phyloP scores from a whole-genome alignment of 2,329 filamentous ascomycete genomes.

The Paecilomyces formosus region DNA sequence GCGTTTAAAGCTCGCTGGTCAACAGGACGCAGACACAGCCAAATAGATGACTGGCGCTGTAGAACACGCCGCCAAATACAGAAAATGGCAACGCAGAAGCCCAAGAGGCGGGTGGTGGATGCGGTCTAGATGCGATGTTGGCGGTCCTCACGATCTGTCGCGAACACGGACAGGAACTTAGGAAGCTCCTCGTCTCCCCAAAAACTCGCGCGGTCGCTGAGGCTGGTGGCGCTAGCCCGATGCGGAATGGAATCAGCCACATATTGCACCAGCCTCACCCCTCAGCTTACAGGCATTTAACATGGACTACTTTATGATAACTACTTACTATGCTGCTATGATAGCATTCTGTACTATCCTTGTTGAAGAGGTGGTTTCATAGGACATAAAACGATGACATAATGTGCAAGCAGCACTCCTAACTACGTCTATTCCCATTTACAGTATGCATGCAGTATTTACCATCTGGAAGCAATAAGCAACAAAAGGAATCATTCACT shows the following conservation, averaged over 20 bases:
- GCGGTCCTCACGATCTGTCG: slow-evolving; percentile 5
- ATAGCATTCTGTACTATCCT: not conserved
- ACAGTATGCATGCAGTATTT: not conserved
- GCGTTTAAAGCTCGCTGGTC: slow-evolving; percentile 4
- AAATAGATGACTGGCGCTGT: not conserved
- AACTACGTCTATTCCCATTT: not conserved
- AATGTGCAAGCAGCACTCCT: not conserved
- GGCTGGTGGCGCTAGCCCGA: slow-evolving; percentile 6
- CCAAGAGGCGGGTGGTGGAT: slow-evolving; percentile 3
- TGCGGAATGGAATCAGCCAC: not conserved
- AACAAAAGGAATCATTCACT: not conserved
- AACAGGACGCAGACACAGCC: slow-evolving; percentile 3
- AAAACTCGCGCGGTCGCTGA: slow-evolving; percentile 11
- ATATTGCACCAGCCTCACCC: not conserved
- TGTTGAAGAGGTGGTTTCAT: too few relatives aligned
- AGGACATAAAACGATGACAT: not conserved
- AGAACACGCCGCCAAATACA: not conserved
- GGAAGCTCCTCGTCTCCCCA: slow-evolving; percentile 6
- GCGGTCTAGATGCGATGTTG: slow-evolving; percentile 2
- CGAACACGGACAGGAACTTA: slow-evolving; percentile 7
- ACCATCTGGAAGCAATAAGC: not conserved
- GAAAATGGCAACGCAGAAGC: not conserved
- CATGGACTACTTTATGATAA: not conserved
- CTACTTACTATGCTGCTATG: too few relatives aligned
- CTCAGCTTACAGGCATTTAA: not conserved